Base-by-base conservation (phyloP, 176 grass and related monocot genomes). In the Paspalum vaginatum region DNA sequence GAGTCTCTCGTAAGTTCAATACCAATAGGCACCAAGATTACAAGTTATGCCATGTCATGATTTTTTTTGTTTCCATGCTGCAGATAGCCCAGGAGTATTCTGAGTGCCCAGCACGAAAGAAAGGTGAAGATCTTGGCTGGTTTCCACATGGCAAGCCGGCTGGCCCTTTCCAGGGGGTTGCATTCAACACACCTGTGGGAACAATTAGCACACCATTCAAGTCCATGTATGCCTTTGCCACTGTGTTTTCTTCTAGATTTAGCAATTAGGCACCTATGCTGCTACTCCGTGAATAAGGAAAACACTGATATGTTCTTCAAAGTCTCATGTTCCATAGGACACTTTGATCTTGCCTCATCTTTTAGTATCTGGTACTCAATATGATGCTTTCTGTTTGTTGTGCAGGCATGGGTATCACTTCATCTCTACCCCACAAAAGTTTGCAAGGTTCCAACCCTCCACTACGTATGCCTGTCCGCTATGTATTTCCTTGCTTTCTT, bases 71-170 rank as follows among this genome's bases (percentile, higher is more conserved):
- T 10, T 75, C 37, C 40, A 14, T 71, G 18, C 57, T 68, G 9
- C 62, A 95, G 96, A 37, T 98, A 65, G 92, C 96, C 14, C 64
- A 89, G 59, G 96, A 98, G 65, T 98, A 82, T 57, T 98, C 96
- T 24, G 92, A 95, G 81, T 98, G 96, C 70, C 92, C 96, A 68
- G 95, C 96, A 54, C 90, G 88, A 40, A 98, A 98, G 90, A 93
- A 98, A 92, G 96, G 92, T 68, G 96, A 92, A 76, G 96, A 98
- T 74, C 90, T 98, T 76, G 96, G 96, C 51, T 98, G 95, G 96
- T 98, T 98, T 70, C 92, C 96, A 0, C 89, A 92, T 6, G 92
- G 96, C 13, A 98, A 98, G 89, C 95, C 93, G 96, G 96, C 96
- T 61, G 92, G 96, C 0, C 96, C 90, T 86, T 98, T 98, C 74